Evolutionary conservation across 805 yeast genomes (phyloP).

Genomic region (Starmerella bacillaris): DNA sequence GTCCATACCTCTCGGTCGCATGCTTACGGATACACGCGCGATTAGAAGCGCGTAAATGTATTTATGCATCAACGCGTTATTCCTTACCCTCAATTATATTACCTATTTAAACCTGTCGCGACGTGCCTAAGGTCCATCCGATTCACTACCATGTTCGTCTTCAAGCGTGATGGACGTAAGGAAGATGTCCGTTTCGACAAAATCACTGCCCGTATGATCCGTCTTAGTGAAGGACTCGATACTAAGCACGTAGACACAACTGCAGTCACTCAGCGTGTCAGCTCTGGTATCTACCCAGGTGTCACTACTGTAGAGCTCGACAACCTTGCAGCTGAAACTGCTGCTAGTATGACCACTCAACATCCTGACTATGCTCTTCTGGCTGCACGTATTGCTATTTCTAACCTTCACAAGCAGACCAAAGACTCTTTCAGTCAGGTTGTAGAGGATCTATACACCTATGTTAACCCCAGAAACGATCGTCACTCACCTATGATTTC

Average conservation of each 20-base stretch:
- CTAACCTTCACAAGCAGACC: conserved; percentile 87
- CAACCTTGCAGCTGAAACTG: conserved; percentile 83
- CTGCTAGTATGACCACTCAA: conserved; percentile 91
- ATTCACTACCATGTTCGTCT: conserved; percentile 45
- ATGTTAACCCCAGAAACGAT: conserved; percentile 64
- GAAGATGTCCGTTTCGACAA: conserved; percentile 92
- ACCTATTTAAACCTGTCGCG: conserved; percentile 12
- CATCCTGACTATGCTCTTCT: conserved; percentile 95
- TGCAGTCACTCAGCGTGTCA: conserved; percentile 87
- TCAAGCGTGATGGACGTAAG: conserved; percentile 82
- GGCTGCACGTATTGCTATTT: conserved; percentile 90
- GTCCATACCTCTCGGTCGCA: too few species aligned
- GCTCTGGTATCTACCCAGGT: conserved; percentile 91
- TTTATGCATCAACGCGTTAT: too few species aligned
- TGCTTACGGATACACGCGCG: too few species aligned
- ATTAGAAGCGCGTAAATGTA: too few species aligned
- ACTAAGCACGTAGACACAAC: conserved; percentile 85
- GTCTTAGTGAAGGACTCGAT: conserved; percentile 88
- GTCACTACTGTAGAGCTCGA: conserved; percentile 83
- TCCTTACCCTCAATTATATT: conserved; percentile 13
- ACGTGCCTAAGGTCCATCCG: neutral
- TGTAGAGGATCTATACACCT: conserved; percentile 50
- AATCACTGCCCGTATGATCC: conserved; percentile 85
- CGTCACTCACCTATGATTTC: conserved; percentile 55
- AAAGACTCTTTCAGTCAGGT: conserved; percentile 71